Conservation (phyloP, 1,284 basidiomycete genomes). For the Irpex lacteus region DNA sequence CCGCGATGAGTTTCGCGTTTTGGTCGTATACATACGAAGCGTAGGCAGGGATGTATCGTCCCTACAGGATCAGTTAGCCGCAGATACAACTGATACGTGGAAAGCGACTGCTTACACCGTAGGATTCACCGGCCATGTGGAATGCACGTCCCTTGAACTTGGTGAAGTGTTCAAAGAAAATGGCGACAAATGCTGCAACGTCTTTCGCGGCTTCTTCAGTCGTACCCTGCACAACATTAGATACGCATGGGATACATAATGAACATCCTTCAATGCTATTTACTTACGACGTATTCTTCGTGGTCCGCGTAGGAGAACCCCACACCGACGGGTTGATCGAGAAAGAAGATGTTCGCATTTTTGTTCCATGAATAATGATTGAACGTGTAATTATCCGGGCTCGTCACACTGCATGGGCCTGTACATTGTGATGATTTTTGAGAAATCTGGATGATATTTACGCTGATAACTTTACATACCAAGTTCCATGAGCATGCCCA, state of each 20-base stretch:
- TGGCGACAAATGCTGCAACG: constrained; percentile 64
- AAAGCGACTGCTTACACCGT: constrained; percentile 41
- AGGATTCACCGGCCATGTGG: constrained; percentile 75
- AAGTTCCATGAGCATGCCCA: constrained; percentile 64
- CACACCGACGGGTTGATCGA: constrained; percentile 65
- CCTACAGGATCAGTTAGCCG: constrained; percentile 34
- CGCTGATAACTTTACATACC: constrained; percentile 29
- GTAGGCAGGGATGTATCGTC: constrained; percentile 79
- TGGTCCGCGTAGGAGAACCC: constrained; percentile 77
- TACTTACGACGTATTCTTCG: constrained; percentile 57
- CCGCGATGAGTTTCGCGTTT: constrained; percentile 55
- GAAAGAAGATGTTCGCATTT: constrained; percentile 69
- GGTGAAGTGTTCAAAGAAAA: constrained; percentile 73
- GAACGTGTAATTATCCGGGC: constrained; percentile 42
- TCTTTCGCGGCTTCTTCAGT: constrained; percentile 70
- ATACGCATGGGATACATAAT: no score
- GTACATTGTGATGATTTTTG: background rate
- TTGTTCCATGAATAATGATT: constrained; percentile 69
- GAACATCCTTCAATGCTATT: background rate
- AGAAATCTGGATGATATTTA: background rate
- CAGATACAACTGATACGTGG: background rate
- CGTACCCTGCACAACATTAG: constrained; percentile 36
- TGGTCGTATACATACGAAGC: constrained; percentile 77
- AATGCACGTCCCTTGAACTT: constrained; percentile 65
- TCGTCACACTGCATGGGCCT: constrained; percentile 34